A percentile compares a stretch with the other conserved stretches of the same genome.
Conservation (phyloP, 2,329 filamentous ascomycete species). For the Sphaceloma murrayae region DNA sequence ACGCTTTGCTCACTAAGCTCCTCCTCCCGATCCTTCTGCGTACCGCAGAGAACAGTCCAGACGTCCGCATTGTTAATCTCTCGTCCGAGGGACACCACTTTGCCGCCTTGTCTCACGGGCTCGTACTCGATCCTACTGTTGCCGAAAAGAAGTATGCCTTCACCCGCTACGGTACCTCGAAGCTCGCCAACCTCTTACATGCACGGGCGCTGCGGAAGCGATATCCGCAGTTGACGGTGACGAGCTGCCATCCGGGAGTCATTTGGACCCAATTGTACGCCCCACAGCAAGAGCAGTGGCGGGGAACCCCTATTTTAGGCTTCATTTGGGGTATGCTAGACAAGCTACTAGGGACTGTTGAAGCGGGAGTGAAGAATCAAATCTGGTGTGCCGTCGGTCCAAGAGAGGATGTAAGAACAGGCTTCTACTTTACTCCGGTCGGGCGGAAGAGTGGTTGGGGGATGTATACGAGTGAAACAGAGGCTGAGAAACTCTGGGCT, state of each 20-base stretch:
- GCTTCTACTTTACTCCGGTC: constrained; percentile 38
- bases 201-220: constrained; percentile 34
- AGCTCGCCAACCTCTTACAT: constrained; percentile 44
- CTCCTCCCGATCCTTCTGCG: constrained; percentile 36
- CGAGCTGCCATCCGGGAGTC: constrained; percentile 42
- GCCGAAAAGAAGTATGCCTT: constrained; percentile 26
- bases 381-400: constrained; percentile 34
- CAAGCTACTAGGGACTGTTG: constrained; percentile 15
- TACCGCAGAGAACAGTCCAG: constrained; percentile 33
- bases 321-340: constrained; percentile 21
- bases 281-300: constrained; percentile 22
- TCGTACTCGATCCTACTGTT: constrained; percentile 28
- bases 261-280: constrained; percentile 38
- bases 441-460: constrained; percentile 21
- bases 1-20: constrained; percentile 38
- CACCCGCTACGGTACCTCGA: constrained; percentile 40
- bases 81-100: constrained; percentile 26
- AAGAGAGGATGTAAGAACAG: constrained; percentile 32
- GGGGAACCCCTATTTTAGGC: constrained; percentile 16
- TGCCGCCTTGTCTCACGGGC: constrained; percentile 24
- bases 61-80: constrained; percentile 39
- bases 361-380: constrained; percentile 33
- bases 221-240: constrained; percentile 38
- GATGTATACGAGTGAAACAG: constrained; percentile 20
- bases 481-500: constrained; percentile 31